These are phyloP conservation scores for Plasmodium relictum DNA, from an alignment of 169 alveolate species.

Conservation along the genomic window DNA sequence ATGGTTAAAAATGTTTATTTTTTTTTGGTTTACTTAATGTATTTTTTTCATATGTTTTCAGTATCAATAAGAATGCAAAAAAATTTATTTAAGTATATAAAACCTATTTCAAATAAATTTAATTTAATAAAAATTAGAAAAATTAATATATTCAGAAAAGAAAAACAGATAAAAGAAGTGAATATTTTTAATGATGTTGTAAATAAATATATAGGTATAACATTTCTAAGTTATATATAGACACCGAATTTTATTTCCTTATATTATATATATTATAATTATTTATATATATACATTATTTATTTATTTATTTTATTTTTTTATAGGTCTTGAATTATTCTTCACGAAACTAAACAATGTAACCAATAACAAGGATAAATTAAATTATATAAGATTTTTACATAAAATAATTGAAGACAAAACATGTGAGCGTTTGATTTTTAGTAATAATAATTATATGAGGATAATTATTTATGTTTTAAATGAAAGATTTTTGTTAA, in stretches of 20 bases:
- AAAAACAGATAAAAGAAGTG: constrained; percentile 40
- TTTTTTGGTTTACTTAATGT: constrained; percentile 43
- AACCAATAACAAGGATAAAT: constrained; percentile 36
- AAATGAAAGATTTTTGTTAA: constrained; percentile 35
- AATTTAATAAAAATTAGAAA: constrained; percentile 43
- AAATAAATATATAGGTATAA: constrained; percentile 72
- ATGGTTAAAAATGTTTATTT: constrained; percentile 71
- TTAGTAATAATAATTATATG: constrained; percentile 51
- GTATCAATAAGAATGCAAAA: constrained; percentile 76
- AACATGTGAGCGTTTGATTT: constrained; percentile 49
- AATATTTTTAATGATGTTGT: constrained; percentile 67
- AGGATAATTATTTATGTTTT: constrained; percentile 73
- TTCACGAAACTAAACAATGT: constrained; percentile 62
- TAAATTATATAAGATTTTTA: constrained; percentile 55
- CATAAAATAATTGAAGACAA: constrained; percentile 60
- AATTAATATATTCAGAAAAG: constrained; percentile 42
- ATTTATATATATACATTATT: not conserved
- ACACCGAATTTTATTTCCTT: too few species aligned
- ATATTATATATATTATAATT: not conserved
- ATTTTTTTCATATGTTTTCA: constrained; percentile 58
- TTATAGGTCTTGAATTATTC: constrained; percentile 62
- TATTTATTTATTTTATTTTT: not conserved
- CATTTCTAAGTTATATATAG: too few species aligned
- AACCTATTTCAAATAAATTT: constrained; percentile 68
- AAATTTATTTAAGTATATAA: constrained; percentile 71